phyloP scores from a whole-genome alignment of 805 yeast genomes.

The Kodamaea neixiangensis region DNA sequence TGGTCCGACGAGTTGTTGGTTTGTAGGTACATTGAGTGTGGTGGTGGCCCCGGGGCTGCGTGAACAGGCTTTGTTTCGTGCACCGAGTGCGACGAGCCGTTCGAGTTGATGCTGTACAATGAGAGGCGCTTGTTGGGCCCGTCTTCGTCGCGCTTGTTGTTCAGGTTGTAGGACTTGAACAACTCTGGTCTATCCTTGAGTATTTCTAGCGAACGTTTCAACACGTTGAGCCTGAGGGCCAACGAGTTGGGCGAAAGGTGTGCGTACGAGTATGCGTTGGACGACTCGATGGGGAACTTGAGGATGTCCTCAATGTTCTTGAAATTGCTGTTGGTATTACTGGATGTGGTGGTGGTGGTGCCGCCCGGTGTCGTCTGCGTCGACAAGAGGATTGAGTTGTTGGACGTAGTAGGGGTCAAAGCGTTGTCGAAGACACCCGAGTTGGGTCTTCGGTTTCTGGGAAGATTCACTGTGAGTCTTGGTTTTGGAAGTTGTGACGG shows the following conservation, averaged over 20 bases:
- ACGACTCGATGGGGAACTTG: slow-evolving; percentile 73
- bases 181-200: slow-evolving; percentile 63
- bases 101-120: slow-evolving; percentile 13
- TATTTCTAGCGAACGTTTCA: slow-evolving; percentile 75
- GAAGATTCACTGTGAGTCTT: neutral
- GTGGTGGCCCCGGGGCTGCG: slow-evolving; percentile 12
- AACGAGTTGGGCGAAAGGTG: slow-evolving; percentile 78
- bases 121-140: slow-evolving; percentile 4
- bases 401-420: slow-evolving; percentile 10
- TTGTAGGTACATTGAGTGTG: slow-evolving; percentile 12
- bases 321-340: slow-evolving; percentile 5
- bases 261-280: slow-evolving; percentile 84
- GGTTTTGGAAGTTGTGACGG: neutral
- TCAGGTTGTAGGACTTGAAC: slow-evolving; percentile 26
- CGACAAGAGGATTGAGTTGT: neutral
- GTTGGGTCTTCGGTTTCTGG: slow-evolving; percentile 2
- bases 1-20: slow-evolving; percentile 22
- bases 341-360: neutral
- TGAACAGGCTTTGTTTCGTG: slow-evolving; percentile 6
- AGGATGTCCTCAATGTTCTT: slow-evolving; percentile 42
- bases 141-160: slow-evolving; percentile 9
- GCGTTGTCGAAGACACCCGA: slow-evolving; percentile 7
- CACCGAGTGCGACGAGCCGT: slow-evolving; percentile 10
- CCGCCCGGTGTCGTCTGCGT: neutral
- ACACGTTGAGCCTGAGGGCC: slow-evolving; percentile 70